Conservation (phyloP, 208 protist species). For the Blastocrithidia nonstop region DNA sequence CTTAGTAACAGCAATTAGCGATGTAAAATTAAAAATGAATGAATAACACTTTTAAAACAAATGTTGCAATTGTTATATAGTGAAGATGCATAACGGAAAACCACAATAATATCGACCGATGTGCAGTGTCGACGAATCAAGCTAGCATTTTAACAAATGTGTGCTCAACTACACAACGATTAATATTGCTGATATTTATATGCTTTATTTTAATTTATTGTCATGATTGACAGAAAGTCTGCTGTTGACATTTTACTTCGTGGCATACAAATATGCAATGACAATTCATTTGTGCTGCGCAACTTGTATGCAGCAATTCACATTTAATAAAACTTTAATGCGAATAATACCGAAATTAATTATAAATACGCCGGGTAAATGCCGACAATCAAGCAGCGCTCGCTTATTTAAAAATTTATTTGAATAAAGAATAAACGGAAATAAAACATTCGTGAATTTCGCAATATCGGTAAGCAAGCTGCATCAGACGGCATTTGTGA, state of each 20-base stretch:
- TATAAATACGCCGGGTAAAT: too few relatives aligned
- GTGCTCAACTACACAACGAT: conserved; percentile 31
- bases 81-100: conserved; percentile 10
- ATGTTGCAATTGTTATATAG: conserved; percentile 18
- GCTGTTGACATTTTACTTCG: conserved; percentile 21
- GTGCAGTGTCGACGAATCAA: conserved; percentile 57
- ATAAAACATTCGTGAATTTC: too few relatives aligned
- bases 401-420: too few relatives aligned
- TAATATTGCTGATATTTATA: conserved; percentile 65
- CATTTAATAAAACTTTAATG: too few relatives aligned
- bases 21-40: conserved; percentile 21
- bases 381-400: too few relatives aligned
- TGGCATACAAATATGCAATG: conserved; percentile 9
- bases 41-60: conserved; percentile 20
- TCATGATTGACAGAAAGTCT: conserved; percentile 22
- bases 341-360: too few relatives aligned
- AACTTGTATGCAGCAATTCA: too few relatives aligned
- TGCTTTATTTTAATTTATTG: conserved; percentile 42
- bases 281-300: conserved; percentile 31
- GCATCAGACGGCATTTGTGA: conserved; percentile 32
- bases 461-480: conserved; percentile 41
- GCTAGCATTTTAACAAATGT: conserved; percentile 70
- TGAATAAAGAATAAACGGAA: too few relatives aligned
- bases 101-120: too few relatives aligned
- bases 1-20: too few relatives aligned